Base-by-base conservation (phyloP, 805 yeast genomes). In the Candida chauliodis region DNA sequence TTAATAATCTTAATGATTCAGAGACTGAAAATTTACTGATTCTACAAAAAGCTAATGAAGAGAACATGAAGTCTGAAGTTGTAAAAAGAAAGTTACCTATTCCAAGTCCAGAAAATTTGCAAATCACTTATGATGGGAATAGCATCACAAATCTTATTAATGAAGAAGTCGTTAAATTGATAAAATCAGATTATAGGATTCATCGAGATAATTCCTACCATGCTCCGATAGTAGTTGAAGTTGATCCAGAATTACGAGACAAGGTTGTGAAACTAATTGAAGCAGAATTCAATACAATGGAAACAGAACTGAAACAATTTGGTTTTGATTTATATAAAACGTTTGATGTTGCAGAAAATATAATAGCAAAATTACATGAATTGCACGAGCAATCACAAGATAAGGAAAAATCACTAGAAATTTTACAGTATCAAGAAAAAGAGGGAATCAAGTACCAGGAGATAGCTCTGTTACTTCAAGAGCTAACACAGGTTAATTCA, bases 41-140 rank as follows among this genome's bases (percentile, higher is more conserved):
- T 10, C 45, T 51, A 13, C 50, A 52, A 27, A 51, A 51, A 41
- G 47, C 56, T 3, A 59, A 55, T 8, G 59, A 52, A 16, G 60
- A 60, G 38, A 51, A 50, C 38, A 53, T 61, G 27, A 49, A 77
- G 34, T 73, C 83, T 0, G 68, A 61, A 41, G 79, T 63, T 1
- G 55, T 76, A 1, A 76, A 73, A 48, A 53, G 56, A 35, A 73
- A 64, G 0, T 58, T 79, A 7, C 61, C 65, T 0, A 59, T 73
- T 10, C 79, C 78, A 1, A 34, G 60, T 32, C 62, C 59, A 1
- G 10, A 19, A 3, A 10, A n/a, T 26, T 15, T 39, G 14, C n/a
- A 11, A 7, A 10, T 7, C 6, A 8, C 31, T 3, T 41, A 41
- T 8, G 30, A 13, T 8, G 23, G 57, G 2, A 58, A 57, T 2